phyloP scores from a whole-genome alignment of 306 rosid species.

The Pachyrhizus erosus region DNA sequence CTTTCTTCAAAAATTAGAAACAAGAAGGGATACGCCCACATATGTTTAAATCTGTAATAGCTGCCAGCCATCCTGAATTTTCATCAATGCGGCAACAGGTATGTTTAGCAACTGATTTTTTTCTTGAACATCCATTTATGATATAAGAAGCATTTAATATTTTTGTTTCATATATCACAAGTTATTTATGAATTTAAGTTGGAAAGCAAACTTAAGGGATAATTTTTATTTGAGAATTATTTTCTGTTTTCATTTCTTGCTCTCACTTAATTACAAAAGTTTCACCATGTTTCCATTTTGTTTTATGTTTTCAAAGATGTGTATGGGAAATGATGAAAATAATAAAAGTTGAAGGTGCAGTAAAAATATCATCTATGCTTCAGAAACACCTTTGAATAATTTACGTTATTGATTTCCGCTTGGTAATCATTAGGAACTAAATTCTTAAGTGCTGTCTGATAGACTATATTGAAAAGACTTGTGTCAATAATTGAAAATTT shows the following conservation, averaged over 20 bases:
- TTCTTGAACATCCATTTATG: neutral
- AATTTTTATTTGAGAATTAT: neutral
- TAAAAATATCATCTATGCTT: no score
- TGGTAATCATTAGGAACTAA: no score
- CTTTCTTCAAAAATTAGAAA: constrained; percentile 53
- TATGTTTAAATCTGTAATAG: constrained; percentile 93
- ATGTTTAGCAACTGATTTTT: constrained; percentile 37
- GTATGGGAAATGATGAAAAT: no score
- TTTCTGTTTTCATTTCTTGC: neutral
- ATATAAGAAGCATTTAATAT: neutral
- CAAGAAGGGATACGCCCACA: constrained; percentile 90
- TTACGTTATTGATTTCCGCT: no score
- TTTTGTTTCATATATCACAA: neutral
- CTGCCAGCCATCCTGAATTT: constrained; percentile 97
- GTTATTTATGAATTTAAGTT: constrained; percentile 9
- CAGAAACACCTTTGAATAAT: no score
- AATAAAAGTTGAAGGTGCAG: no score
- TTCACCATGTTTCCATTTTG: no score
- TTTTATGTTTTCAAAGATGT: no score
- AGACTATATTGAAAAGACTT: no score
- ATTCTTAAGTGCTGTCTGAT: no score
- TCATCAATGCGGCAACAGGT: constrained; percentile 97
- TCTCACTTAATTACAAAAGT: neutral
- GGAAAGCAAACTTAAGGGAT: constrained; percentile 15
- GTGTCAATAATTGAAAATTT: no score